Base-by-base conservation (phyloP, 1,139 yeast species). In the Geotrichum reessii region DNA sequence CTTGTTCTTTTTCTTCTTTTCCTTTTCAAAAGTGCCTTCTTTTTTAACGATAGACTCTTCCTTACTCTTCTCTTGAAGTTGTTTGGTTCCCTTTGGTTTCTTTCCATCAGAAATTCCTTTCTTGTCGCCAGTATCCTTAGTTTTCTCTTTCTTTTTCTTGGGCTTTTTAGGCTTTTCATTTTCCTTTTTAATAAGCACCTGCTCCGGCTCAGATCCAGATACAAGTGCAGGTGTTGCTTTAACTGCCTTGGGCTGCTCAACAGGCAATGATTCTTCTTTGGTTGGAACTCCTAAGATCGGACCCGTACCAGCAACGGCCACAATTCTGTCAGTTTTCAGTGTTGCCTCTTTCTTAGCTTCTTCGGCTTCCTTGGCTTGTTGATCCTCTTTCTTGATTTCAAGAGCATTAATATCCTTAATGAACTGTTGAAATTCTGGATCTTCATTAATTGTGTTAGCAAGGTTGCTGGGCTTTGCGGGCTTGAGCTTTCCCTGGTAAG, bases 381-480 rank as follows among this genome's bases (percentile, higher is more conserved):
- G 22, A 12, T 25, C 14, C 21, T 21, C 53, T 22, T 50, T 24
- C 8, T 9, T 50, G n/a, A 22, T 7, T 17, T 44, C 54, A 28
- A 40, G 40, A 19, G 52, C 31, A 42, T 12, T 55, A 27, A 28
- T 31, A 46, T 42, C 54, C 22, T 61, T 59, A 9, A 62, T 44
- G 58, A 66, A 67, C 17, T 54, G 31, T 51, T 62, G 25, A 49
- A 55, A 67, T 11, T 59, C 60, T 1, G 65, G 61, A 51, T 65
- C 67, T 7, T 58, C 57, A 4, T 55, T 57, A 19, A 67, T 63
- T 1, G 66, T 65, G 7, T 63, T 64, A 0, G 63, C 64, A 24
- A 59, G 44, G 24, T 56, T 55, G 33, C 63, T 65, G 3, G 63
- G 51, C 21, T 60, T 52, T 14, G 62, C 59, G 1, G 58, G 57